Percentiles rank a stretch among this genome's conserved stretches.
Conservation (phyloP, 805 yeast species). For the Hanseniaspora guilliermondii region DNA sequence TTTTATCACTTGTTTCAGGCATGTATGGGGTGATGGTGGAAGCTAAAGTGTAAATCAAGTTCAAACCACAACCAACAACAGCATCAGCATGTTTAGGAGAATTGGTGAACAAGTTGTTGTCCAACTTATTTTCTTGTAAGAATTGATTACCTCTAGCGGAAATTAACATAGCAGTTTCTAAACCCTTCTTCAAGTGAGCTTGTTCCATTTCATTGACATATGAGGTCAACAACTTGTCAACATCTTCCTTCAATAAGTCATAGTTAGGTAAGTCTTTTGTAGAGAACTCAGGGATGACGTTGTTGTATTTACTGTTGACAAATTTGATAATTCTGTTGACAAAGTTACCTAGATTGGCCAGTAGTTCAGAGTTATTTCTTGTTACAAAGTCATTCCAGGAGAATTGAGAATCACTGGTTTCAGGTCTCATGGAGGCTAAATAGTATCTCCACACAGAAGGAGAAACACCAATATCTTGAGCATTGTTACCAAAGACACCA, state of each 20-base stretch:
- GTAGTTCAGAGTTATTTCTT: conserved; percentile 81
- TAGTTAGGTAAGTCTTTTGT: conserved; percentile 38
- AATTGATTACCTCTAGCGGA: conserved; percentile 90
- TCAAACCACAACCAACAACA: conserved; percentile 82
- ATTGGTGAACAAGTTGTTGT: conserved; percentile 68
- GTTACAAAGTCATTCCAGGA: conserved; percentile 95
- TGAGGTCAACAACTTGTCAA: conserved; percentile 45
- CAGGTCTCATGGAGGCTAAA: conserved; percentile 85
- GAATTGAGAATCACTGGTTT: conserved; percentile 88
- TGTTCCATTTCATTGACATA: conserved; percentile 67
- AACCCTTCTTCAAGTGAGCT: conserved; percentile 73
- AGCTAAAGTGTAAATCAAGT: conserved; percentile 73
- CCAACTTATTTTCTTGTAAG: conserved; percentile 91
- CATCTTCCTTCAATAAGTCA: conserved; percentile 37
- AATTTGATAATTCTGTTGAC: conserved; percentile 89
- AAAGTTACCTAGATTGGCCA: conserved; percentile 93
- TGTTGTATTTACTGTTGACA: conserved; percentile 78
- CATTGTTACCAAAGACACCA: conserved; percentile 97
- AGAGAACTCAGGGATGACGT: conserved; percentile 66
- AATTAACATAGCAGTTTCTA: conserved; percentile 81
- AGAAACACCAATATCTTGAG: conserved; percentile 80
- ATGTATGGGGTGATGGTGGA: conserved; percentile 76
- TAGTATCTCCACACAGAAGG: conserved; percentile 97
- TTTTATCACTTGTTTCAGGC: conserved; percentile 67
- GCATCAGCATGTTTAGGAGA: conserved; percentile 76